These are phyloP conservation scores for Aquilaria sinensis DNA, from an alignment of 345 rosid species.

Conservation along the genomic window DNA sequence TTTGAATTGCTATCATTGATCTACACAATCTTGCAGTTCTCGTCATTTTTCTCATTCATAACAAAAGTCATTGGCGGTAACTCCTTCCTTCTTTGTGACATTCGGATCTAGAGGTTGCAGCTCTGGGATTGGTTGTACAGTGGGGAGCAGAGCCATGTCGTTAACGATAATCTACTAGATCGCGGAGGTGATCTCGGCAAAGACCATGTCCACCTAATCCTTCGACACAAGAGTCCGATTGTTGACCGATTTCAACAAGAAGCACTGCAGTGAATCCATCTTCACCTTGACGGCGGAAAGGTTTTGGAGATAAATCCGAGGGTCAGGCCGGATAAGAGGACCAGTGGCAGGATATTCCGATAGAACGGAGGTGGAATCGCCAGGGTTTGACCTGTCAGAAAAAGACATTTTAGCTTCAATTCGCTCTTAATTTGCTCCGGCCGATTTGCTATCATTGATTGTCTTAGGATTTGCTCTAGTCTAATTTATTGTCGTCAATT, in stretches of 20 bases:
- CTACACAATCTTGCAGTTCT: too few relatives aligned
- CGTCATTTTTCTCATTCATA: too few relatives aligned
- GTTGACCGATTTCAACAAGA: conserved; percentile 38
- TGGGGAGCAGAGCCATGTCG: conserved; percentile 38
- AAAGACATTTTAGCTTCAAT: too few relatives aligned
- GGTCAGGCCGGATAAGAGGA: conserved; percentile 5
- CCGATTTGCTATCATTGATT: too few relatives aligned
- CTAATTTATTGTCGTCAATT: too few relatives aligned
- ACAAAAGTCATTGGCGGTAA: too few relatives aligned
- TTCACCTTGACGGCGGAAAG: conserved; percentile 27
- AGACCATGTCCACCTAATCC: conserved; percentile 39
- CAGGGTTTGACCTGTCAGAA: conserved; percentile 9
- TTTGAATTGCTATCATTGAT: too few relatives aligned
- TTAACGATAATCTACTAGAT: conserved; percentile 42
- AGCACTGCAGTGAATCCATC: conserved; percentile 40
- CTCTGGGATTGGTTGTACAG: too few relatives aligned
- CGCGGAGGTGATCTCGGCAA: conserved; percentile 45
- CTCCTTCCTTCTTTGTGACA: too few relatives aligned
- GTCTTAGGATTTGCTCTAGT: too few relatives aligned
- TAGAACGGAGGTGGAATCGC: neutral
- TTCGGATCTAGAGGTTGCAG: too few relatives aligned
- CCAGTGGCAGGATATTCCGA: conserved; percentile 5
- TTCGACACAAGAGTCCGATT: conserved; percentile 23
- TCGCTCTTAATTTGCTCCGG: too few relatives aligned
- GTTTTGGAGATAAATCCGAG: conserved; percentile 22